Evolutionary conservation across 2,329 filamentous ascomycete genomes (phyloP).

Genomic region (Fusarium staphyleae): DNA sequence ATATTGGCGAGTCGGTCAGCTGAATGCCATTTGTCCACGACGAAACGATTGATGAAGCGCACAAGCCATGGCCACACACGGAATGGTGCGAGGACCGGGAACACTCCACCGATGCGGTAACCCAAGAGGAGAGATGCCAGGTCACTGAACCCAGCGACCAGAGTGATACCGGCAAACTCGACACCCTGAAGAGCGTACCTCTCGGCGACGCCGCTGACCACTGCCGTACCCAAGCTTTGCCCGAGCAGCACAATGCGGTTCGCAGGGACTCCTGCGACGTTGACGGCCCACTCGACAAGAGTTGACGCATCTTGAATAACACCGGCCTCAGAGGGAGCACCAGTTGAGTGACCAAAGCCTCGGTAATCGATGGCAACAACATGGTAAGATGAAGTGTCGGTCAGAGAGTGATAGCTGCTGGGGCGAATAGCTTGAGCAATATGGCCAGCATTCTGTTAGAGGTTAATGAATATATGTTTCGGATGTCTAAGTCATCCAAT

Average conservation of each 20-base stretch:
- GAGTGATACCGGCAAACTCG: constrained; percentile 80
- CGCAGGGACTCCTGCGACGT: constrained; percentile 68
- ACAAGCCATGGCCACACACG: constrained; percentile 70
- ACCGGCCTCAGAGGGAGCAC: constrained; percentile 80
- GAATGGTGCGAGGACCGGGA: constrained; percentile 82
- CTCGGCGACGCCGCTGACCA: constrained; percentile 77
- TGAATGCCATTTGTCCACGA: constrained; percentile 86
- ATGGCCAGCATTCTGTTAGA: constrained; percentile 78
- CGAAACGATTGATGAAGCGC: constrained; percentile 63
- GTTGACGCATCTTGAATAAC: constrained; percentile 81
- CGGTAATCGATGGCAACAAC: constrained; percentile 91
- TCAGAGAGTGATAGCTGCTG: constrained; percentile 77
- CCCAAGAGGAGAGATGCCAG: constrained; percentile 75
- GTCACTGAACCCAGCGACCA: constrained; percentile 81
- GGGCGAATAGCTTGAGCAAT: constrained; percentile 80
- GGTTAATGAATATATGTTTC: constrained; percentile 22
- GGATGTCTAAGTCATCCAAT: not conserved
- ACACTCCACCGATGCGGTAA: constrained; percentile 78
- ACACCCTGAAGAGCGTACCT: constrained; percentile 66
- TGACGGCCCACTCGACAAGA: constrained; percentile 74
- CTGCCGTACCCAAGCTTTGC: constrained; percentile 88
- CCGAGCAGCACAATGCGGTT: constrained; percentile 81
- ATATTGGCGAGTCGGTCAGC: constrained; percentile 68
- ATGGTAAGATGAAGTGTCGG: constrained; percentile 77
- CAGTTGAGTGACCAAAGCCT: constrained; percentile 82